Percentiles rank a stretch among this genome's conserved stretches.
Evolutionary conservation across 352 stramenopile genomes (phyloP).

Genomic region (Phytophthora colocasiae): DNA sequence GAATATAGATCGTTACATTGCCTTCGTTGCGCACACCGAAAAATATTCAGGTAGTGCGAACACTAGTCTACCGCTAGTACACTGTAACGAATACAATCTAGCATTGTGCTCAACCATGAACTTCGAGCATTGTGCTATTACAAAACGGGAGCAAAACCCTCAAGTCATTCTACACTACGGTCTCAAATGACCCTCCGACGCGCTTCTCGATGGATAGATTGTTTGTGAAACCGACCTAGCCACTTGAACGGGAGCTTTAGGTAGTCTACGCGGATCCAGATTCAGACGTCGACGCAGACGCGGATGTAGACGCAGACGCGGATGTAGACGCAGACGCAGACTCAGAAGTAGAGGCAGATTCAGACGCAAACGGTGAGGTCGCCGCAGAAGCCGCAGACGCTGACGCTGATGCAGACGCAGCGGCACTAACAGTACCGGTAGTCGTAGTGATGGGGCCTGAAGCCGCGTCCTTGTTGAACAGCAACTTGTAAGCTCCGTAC

Average conservation of each 20-base stretch:
- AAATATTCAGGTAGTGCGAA: background rate
- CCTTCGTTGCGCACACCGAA: background rate
- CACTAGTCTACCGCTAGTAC: background rate
- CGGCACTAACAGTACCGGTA: too few species aligned
- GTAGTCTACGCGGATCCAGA: background rate
- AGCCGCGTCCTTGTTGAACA: background rate
- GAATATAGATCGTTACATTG: too few species aligned
- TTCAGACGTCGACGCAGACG: background rate
- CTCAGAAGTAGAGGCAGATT: background rate
- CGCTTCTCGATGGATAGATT: too few species aligned
- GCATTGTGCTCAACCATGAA: too few species aligned
- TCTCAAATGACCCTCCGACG: too few species aligned
- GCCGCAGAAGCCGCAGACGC: background rate
- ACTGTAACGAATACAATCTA: too few species aligned
- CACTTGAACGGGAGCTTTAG: too few species aligned
- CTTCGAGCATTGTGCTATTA: background rate
- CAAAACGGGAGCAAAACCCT: background rate
- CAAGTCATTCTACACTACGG: background rate
- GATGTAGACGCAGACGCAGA: too few species aligned
- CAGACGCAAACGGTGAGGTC: background rate
- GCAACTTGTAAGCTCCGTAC: constrained; percentile 4
- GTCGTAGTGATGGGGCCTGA: too few species aligned
- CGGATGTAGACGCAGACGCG: background rate
- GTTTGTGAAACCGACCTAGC: too few species aligned
- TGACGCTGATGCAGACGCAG: too few species aligned